phyloP scores from a whole-genome alignment of 768 basidiomycete species.

The Tricholoma saponaceum region DNA sequence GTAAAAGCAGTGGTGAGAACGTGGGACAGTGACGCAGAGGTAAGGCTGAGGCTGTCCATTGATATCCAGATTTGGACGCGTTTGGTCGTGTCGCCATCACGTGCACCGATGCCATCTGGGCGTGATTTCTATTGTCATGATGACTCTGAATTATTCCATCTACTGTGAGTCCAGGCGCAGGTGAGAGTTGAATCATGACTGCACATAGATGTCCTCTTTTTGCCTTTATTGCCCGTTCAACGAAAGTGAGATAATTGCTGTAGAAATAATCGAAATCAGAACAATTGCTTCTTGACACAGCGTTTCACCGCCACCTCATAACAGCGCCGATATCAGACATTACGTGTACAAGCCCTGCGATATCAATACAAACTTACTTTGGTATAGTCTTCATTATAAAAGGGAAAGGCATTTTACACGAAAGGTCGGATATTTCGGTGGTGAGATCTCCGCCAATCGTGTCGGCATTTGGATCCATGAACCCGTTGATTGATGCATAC shows the following conservation, averaged over 20 bases:
- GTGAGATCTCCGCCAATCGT: background rate
- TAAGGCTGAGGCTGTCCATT: background rate
- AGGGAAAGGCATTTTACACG: background rate
- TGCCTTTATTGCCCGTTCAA: too few relatives aligned
- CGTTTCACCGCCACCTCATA: background rate
- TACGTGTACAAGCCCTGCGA: background rate
- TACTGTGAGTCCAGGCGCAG: background rate
- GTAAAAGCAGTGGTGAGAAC: background rate
- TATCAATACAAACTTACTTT: background rate
- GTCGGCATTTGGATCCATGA: background rate
- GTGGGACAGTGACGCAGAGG: background rate
- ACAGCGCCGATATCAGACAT: conserved; percentile 1
- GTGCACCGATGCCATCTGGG: background rate
- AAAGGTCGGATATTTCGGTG: background rate
- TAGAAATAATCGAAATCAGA: background rate
- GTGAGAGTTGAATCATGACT: background rate
- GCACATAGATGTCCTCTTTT: background rate
- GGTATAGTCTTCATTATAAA: background rate
- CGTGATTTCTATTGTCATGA: background rate
- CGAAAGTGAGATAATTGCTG: background rate
- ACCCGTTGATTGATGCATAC: background rate
- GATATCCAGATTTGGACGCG: background rate
- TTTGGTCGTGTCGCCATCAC: background rate
- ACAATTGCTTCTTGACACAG: background rate
- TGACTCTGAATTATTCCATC: background rate